phyloP scores from a whole-genome alignment of 148 eudicot genomes.

The Limonium bicolor region DNA sequence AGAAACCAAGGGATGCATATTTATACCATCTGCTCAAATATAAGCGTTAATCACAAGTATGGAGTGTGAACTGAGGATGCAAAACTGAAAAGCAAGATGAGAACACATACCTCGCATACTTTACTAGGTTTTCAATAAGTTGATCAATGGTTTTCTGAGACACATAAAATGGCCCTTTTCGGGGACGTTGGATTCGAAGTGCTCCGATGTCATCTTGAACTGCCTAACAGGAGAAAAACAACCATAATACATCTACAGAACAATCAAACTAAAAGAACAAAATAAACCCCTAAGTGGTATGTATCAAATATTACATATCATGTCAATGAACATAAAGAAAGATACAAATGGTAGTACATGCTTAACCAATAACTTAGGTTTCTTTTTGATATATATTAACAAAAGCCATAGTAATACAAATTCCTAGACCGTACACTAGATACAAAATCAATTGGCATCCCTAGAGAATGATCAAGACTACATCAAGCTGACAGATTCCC shows the following conservation, averaged over 20 bases:
- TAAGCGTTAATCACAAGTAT: slow-evolving; percentile 3
- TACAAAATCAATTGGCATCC: no score
- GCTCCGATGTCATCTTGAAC: slow-evolving; percentile 86
- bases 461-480: no score
- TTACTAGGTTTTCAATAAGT: slow-evolving; percentile 87
- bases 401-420: no score
- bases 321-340: no score
- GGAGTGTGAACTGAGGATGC: not conserved
- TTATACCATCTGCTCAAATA: slow-evolving; percentile 60
- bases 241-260: not conserved
- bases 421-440: no score
- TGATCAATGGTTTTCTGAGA: slow-evolving; percentile 76
- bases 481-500: no score
- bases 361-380: no score
- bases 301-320: not conserved
- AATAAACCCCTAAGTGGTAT: not conserved
- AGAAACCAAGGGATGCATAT: slow-evolving; percentile 71
- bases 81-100: not conserved
- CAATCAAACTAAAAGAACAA: not conserved
- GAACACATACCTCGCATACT: slow-evolving; percentile 67
- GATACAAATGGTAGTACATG: no score
- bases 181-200: slow-evolving; percentile 74
- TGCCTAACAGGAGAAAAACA: slow-evolving; percentile 19
- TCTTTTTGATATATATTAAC: no score
- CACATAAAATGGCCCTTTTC: slow-evolving; percentile 91